phyloP scores from a whole-genome alignment of 2,329 filamentous ascomycete genomes.

The Scleromitrula shiraiana region DNA sequence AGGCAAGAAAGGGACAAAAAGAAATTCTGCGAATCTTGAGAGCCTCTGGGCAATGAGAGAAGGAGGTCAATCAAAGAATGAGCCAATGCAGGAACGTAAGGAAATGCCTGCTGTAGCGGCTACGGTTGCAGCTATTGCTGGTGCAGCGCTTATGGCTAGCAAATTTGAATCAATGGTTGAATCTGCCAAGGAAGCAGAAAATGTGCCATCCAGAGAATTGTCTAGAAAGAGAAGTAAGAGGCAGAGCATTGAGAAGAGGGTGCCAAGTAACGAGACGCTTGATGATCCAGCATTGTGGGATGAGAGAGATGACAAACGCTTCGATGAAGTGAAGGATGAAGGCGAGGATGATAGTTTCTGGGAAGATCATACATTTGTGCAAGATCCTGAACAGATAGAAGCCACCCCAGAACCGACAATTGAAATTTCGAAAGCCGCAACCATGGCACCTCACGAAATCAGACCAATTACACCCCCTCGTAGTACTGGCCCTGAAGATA shows the following conservation, averaged over 20 bases:
- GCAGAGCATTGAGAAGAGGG: slow-evolving; percentile 35
- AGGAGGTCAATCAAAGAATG: slow-evolving; percentile 8
- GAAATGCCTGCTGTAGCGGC: slow-evolving; percentile 14
- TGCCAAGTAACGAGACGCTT: slow-evolving; percentile 36
- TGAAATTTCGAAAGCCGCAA: not conserved
- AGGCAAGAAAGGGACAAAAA: slow-evolving; percentile 34
- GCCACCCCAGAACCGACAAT: slow-evolving; percentile 8
- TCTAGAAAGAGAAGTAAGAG: slow-evolving; percentile 33
- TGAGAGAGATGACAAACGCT: slow-evolving; percentile 18
- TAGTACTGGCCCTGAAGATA: not conserved
- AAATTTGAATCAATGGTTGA: slow-evolving; percentile 9
- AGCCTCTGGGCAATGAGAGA: slow-evolving; percentile 8
- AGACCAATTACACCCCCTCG: not conserved
- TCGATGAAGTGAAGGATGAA: not conserved
- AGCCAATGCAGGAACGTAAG: slow-evolving; percentile 21
- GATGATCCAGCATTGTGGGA: slow-evolving; percentile 38
- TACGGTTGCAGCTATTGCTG: slow-evolving; percentile 17
- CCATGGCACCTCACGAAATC: not conserved
- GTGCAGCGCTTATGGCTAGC: slow-evolving; percentile 13
- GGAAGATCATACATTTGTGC: slow-evolving; percentile 21
- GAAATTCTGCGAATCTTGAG: slow-evolving; percentile 13
- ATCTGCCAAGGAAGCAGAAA: slow-evolving; percentile 30
- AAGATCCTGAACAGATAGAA: slow-evolving; percentile 15
- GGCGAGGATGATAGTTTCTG: slow-evolving; percentile 26
- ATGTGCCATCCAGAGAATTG: slow-evolving; percentile 30